Evolutionary conservation across 306 rosid species (phyloP).

Genomic region (Dryas octopetala): DNA sequence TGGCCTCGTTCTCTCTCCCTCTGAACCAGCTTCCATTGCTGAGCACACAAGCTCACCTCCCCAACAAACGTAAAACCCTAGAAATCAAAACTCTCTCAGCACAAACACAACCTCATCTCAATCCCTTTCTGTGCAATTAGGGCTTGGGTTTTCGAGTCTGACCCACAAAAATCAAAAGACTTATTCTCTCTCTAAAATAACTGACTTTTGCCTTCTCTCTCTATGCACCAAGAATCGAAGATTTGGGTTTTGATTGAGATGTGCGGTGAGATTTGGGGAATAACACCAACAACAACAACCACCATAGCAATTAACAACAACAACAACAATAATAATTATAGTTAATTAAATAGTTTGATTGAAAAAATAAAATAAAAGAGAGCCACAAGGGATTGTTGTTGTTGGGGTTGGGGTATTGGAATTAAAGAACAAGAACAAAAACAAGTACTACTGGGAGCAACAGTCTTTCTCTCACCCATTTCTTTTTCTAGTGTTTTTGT

Average conservation of each 20-base stretch:
- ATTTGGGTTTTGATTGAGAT: constrained; percentile 35
- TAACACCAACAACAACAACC: constrained; percentile 22
- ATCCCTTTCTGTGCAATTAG: too few species aligned
- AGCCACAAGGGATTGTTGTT: background rate
- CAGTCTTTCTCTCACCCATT: too few species aligned
- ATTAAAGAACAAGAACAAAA: constrained; percentile 27
- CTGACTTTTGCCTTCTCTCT: too few species aligned
- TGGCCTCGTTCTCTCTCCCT: constrained; percentile 55
- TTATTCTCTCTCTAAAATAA: too few species aligned
- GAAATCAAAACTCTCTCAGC: background rate
- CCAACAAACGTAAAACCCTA: background rate
- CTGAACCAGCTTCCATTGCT: constrained; percentile 58
- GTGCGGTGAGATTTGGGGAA: constrained; percentile 57
- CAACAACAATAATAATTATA: background rate
- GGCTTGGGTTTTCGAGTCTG: too few species aligned
- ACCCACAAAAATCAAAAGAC: too few species aligned
- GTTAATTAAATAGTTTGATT: background rate
- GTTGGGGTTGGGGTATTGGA: constrained; percentile 19
- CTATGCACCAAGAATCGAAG: constrained; percentile 14
- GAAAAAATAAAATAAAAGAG: constrained; percentile 8
- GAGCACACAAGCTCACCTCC: background rate
- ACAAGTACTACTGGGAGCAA: background rate
- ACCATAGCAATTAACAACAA: too few species aligned
- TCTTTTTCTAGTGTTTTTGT: too few species aligned
- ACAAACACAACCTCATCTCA: too few species aligned